Evolutionary conservation across 768 basidiomycete genomes (phyloP), one percentile per base, ranked within the genome.

Genomic region (Boletus patriciae): DNA sequence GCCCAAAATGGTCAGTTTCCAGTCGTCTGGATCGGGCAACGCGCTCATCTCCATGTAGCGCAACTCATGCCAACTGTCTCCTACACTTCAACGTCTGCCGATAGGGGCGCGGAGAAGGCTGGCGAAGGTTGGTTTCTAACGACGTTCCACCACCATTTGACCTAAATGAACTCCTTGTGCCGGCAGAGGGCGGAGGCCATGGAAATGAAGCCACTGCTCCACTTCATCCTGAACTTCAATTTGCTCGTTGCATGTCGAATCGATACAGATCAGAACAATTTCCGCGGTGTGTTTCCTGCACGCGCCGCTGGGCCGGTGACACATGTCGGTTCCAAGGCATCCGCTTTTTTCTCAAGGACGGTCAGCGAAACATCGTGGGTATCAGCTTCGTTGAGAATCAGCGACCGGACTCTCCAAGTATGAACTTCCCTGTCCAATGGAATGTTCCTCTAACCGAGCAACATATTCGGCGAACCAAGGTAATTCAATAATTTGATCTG

Each of bases 251-350:
- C 74, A 92, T 92, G 90, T 90, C 90, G 0, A 87, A 84, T 63
- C 80, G 87, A 46, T 92, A 91, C 69, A 82, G 82, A 59, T 73
- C 77, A 43, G 88, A 90, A 61, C 77, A 80, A 50, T 89, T 91
- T 70, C 87, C 90, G 40, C 85, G 87, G 15, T 92, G 90, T 64
- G 87, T 92, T 36, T 87, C 89, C 3, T 92, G 90, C 70, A 91
- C 87, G 34, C 85, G 90, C 41, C 86, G 90, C 23, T 92, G 90
- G 90, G 89, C 89, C 1, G 90, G 90, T 40, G 90, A 92, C 67
- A 91, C 89, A 3, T 92, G 90, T 66, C 85, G 90, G 25, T 92
- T 92, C 72, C 90, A 92, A 69, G 84, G 84, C n/a, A 88, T 92
- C 60, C 83, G 90, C 19, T 88, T 83, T 66, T 87, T 92, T 71